Percentiles rank a stretch among this genome's conserved stretches.
Evolutionary conservation across 768 basidiomycete species (phyloP).

Genomic region (Auricularia sp.): DNA sequence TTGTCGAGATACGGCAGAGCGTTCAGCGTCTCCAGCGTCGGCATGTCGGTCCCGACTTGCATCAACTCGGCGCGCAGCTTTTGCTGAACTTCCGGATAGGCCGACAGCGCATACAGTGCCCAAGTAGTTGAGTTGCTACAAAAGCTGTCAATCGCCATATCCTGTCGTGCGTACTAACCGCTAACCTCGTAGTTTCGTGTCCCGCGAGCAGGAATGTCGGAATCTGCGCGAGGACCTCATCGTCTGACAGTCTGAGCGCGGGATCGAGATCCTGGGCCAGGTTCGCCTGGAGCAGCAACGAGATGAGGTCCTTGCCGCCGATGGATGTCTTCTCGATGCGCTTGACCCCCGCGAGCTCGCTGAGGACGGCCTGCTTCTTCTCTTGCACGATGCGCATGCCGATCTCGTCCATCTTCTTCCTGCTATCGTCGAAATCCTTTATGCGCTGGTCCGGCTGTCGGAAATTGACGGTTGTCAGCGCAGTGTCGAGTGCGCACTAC

Average conservation of each 20-base stretch:
- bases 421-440: not conserved
- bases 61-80: slow-evolving; percentile 12
- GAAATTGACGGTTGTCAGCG: not conserved
- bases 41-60: slow-evolving; percentile 6
- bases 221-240: slow-evolving; percentile 31
- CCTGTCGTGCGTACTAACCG: no score
- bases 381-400: not conserved
- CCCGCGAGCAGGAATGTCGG: slow-evolving; percentile 48
- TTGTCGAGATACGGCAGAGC: slow-evolving; percentile 49
- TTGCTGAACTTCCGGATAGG: slow-evolving; percentile 22
- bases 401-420: not conserved
- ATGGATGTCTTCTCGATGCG: not conserved
- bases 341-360: not conserved
- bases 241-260: slow-evolving; percentile 18
- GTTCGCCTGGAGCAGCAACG: slow-evolving; percentile 21
- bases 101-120: slow-evolving; percentile 25
- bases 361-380: not conserved
- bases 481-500: not conserved
- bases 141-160: no score
- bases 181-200: slow-evolving; percentile 18
- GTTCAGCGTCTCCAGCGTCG: slow-evolving; percentile 20
- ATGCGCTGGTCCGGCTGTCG: slow-evolving; percentile 7
- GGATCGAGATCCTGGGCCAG: slow-evolving; percentile 19
- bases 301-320: slow-evolving; percentile 18
- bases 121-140: slow-evolving; percentile 16